Percentiles rank a stretch among this genome's conserved stretches.
These are phyloP conservation scores for Ophiostoma ulmi DNA, from an alignment of 2,329 filamentous ascomycete species.

Conservation along the genomic window DNA sequence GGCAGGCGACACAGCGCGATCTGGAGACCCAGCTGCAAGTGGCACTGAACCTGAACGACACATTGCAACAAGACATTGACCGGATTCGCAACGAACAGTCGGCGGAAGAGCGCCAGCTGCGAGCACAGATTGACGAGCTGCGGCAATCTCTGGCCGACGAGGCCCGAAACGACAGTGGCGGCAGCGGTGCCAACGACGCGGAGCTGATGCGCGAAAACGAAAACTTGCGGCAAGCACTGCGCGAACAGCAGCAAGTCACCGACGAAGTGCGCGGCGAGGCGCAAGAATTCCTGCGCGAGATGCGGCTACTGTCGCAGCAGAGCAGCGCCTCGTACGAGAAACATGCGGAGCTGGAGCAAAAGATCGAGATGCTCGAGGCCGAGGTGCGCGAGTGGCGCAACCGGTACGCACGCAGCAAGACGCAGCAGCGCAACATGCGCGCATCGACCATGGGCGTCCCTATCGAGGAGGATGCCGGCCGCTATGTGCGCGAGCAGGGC, in stretches of 20 bases:
- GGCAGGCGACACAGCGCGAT: constrained; percentile 57
- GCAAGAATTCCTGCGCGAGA: constrained; percentile 77
- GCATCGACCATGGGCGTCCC: constrained; percentile 72
- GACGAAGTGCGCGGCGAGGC: constrained; percentile 84
- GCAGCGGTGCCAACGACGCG: constrained; percentile 39
- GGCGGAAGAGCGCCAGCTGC: constrained; percentile 56
- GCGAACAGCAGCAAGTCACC: constrained; percentile 73
- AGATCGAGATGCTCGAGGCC: constrained; percentile 69
- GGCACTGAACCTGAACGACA: constrained; percentile 71
- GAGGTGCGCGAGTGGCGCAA: constrained; percentile 88
- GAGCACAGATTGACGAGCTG: constrained; percentile 56
- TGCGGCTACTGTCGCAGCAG: constrained; percentile 78
- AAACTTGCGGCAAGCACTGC: constrained; percentile 58
- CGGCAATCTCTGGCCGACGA: constrained; percentile 34
- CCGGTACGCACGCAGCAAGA: constrained; percentile 81
- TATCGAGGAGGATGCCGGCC: constrained; percentile 64
- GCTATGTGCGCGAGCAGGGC: constrained; percentile 59
- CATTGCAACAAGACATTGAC: constrained; percentile 73
- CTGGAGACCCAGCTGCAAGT: constrained; percentile 71
- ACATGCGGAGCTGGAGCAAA: constrained; percentile 71
- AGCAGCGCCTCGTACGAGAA: constrained; percentile 73
- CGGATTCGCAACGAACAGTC: constrained; percentile 64
- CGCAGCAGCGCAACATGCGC: constrained; percentile 75
- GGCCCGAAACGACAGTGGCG: constrained; percentile 19
- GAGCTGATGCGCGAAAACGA: constrained; percentile 65